These are phyloP conservation scores for Glycine soja DNA, from an alignment of 306 rosid genomes.

Conservation along the genomic window DNA sequence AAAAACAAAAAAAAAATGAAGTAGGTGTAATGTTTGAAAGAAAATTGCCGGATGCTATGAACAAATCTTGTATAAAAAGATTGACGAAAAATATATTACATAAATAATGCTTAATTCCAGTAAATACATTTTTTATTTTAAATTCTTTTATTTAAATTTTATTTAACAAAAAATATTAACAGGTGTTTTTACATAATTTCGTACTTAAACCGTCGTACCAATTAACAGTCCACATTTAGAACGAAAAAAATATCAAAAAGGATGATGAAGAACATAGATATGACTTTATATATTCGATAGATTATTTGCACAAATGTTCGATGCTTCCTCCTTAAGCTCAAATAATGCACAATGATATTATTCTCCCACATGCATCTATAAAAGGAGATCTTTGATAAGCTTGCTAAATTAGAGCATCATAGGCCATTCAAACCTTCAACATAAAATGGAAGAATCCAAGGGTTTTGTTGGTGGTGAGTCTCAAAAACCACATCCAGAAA, in stretches of 20 bases:
- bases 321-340: constrained; percentile 38
- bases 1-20: not conserved
- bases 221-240: not conserved
- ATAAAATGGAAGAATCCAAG: constrained; percentile 8
- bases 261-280: not conserved
- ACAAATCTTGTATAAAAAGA: not conserved
- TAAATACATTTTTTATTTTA: not conserved
- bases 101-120: not conserved
- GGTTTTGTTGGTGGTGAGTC: constrained; percentile 22
- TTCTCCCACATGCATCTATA: constrained; percentile 38
- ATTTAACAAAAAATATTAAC: not conserved
- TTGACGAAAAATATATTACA: not conserved
- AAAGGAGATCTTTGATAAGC: constrained; percentile 27
- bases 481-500: constrained; percentile 40
- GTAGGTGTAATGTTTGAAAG: not conserved
- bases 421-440: not conserved
- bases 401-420: not conserved
- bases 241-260: not conserved
- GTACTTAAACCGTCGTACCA: not conserved
- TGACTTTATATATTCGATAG: not conserved
- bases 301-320: constrained; percentile 5
- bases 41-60: not conserved
- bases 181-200: not conserved
- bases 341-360: not conserved
- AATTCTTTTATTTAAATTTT: not conserved